Evolutionary conservation across 345 rosid genomes (phyloP).

Genomic region (Citrus maxima): DNA sequence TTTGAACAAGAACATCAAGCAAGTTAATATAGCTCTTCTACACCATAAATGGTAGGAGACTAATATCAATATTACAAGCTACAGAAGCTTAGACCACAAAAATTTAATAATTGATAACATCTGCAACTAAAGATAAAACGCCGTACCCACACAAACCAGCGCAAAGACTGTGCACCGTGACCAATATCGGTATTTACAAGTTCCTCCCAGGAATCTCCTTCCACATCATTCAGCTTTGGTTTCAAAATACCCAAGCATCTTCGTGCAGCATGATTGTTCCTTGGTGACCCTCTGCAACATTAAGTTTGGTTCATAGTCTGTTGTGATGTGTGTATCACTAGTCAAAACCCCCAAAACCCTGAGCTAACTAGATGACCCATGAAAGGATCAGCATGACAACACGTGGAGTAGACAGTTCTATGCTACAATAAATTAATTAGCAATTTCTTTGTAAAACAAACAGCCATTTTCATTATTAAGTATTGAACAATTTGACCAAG

Average conservation of each 20-base stretch:
- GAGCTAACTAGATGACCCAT: constrained; percentile 7
- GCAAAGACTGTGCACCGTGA: constrained; percentile 70
- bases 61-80: not conserved
- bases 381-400: not conserved
- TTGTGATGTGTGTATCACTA: constrained; percentile 39
- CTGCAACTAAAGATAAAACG: not conserved
- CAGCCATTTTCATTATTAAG: not conserved
- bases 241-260: constrained; percentile 63
- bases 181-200: constrained; percentile 67
- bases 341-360: constrained; percentile 38
- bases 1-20: not conserved
- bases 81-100: not conserved
- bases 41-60: not conserved
- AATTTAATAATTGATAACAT: not conserved
- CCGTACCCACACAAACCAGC: constrained; percentile 93
- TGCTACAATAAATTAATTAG: not conserved
- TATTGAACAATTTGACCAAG: not conserved
- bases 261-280: constrained; percentile 68
- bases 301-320: constrained; percentile 61
- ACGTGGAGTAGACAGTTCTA: not conserved
- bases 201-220: constrained; percentile 92
- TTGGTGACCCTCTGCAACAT: constrained; percentile 86
- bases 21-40: not conserved
- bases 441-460: not conserved
- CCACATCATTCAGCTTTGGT: constrained; percentile 67